Base-by-base conservation (phyloP, 73 alveolate species). In the Paramecium primaurelia region DNA sequence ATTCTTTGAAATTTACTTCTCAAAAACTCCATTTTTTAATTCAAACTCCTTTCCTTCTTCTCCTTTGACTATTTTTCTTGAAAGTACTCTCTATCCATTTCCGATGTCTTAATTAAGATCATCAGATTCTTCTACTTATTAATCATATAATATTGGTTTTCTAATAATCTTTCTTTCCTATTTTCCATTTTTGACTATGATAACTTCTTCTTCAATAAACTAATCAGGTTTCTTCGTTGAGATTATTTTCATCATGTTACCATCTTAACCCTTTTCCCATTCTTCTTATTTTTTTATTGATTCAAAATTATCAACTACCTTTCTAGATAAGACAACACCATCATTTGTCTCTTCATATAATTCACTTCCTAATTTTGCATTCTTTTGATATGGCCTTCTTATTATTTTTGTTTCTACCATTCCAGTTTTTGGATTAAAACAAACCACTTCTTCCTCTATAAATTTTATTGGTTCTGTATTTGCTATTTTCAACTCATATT, bases 131-230 rank as follows among this genome's bases (percentile, higher is more conserved):
- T 64, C 84, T 32, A 64, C 42, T 2, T 64, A 26, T 64, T 64
- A 28, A 3, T 64, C 84, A 64, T 25, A 64, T 25, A 64, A 26
- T 10, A 64, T 28, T 25, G 84, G 84, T 64, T 34, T 64, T 64
- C 84, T 64, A 12, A 64, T 28, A 32, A 64, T 28, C 12, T 64
- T 64, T 28, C 84, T 64, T 28, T 64, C 84, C 12, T 64, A 34
- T 28, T 64, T 64, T 0, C 84, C 84, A 64, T 64, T 64, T 12
- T 64, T 64, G 6, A 64, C 26, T 28, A 18, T 34, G 1, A 64
- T 64, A 64, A 64, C 84, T 64, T 64, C 84, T 64, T 64, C 84
- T 34, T 64, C 84, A 32, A 64, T 64, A 34, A 64, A 64, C 28
- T 34, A 32, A 12, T 64, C 84, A 12, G 84, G 84, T 32, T 64